phyloP scores from a whole-genome alignment of 345 rosid genomes.

The Lepidium aucheri region DNA sequence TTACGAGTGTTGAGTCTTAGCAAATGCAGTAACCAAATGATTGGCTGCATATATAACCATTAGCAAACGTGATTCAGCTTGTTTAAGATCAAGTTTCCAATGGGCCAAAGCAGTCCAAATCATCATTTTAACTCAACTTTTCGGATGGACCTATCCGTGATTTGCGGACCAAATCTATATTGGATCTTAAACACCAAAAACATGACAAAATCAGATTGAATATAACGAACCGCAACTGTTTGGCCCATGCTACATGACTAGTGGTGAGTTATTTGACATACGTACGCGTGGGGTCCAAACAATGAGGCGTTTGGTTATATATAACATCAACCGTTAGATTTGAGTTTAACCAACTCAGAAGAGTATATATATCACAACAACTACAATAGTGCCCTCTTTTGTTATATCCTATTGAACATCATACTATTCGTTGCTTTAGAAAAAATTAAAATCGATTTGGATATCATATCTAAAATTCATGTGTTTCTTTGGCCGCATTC shows the following conservation, averaged over 20 bases:
- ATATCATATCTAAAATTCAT: background rate
- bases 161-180: background rate
- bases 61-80: background rate
- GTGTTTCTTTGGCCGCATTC: background rate
- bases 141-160: background rate
- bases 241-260: background rate
- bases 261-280: background rate
- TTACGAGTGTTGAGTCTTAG: too few relatives aligned
- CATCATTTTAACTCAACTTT: background rate
- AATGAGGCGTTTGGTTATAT: background rate
- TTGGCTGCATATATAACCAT: background rate
- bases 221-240: background rate
- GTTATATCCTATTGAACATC: background rate
- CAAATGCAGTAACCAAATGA: background rate
- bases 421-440: background rate
- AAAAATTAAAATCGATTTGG: background rate
- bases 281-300: background rate
- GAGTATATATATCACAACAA: background rate
- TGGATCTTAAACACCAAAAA: background rate
- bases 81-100: background rate
- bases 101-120: background rate
- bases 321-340: background rate
- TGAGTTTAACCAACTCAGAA: background rate
- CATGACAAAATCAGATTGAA: background rate
- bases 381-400: background rate